Evolutionary conservation across 345 rosid genomes (phyloP), one percentile per base, ranked within the genome.

Genomic region (Brassica juncea): DNA sequence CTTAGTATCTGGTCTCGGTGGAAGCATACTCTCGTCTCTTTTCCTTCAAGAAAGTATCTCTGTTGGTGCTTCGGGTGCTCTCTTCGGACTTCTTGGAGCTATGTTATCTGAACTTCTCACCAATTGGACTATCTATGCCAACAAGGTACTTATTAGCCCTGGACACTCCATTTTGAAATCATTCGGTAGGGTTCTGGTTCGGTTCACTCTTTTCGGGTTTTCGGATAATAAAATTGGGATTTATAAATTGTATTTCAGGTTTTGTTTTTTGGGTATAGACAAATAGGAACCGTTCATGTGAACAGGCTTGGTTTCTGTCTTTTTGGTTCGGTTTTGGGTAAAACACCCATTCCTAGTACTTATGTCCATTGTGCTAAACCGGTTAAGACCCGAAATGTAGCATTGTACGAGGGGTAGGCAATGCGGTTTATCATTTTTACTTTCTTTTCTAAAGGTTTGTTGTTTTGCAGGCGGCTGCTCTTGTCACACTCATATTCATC

Each of bases 41-140:
- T 94, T 94, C 80, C 86, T 83, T 63, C 89, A 77, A 77, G 60
- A n/a, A 12, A 90, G 84, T 70, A 93, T 92, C 71, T 92, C 98
- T 52, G 99, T 96, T 25, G 99, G 99, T 84, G 99, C 99, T 30
- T 95, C 99, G 6, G 98, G 99, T 77, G 99, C 99, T 74, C 88
- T 96, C 74, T 96, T 96, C 27, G 99, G 99, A 73, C 98, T 96
- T 82, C 91, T 96, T 62, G 95, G 95, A 14, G 98, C 99, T 11
- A 93, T 92, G 97, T 76, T 93, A 66, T 90, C 99, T 0, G 99
- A 96, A 85, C 97, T 96, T 68, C 89, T 91, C 62, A 93, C 97
- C 42, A 96, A 96, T 80, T 96, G 99, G 99, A 89, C 93, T 16
- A 96, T 93, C 76, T 96, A 96, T 47, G 79, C 90, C 42, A 90